Evolutionary conservation across 2,329 filamentous ascomycete genomes (phyloP).

Genomic region (Aureobasidium sp.): DNA sequence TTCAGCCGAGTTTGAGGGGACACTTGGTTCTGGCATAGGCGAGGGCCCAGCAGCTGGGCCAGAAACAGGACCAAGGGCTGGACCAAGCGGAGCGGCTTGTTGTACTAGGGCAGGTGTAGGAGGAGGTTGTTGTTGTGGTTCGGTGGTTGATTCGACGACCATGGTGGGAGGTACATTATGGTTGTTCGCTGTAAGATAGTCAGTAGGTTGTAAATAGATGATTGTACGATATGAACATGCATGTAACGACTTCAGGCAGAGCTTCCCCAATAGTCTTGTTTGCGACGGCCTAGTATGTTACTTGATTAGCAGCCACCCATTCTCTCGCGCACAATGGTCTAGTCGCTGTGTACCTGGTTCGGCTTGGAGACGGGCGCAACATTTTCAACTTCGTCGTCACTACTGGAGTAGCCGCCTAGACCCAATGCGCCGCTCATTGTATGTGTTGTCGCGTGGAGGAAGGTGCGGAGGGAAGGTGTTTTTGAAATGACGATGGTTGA

Average conservation of each 20-base stretch:
- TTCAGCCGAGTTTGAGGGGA: not conserved
- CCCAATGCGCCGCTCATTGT: constrained; percentile 31
- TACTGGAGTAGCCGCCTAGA: constrained; percentile 38
- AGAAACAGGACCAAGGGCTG: constrained; percentile 11
- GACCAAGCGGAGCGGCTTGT: not conserved
- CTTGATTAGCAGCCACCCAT: constrained; percentile 42
- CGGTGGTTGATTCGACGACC: not conserved
- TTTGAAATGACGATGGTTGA: not conserved
- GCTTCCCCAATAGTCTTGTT: constrained; percentile 14
- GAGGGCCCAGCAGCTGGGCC: constrained; percentile 1
- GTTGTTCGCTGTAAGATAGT: not conserved
- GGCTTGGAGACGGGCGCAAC: constrained; percentile 17
- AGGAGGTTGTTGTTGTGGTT: not conserved
- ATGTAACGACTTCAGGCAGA: constrained; percentile 5
- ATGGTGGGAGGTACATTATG: not conserved
- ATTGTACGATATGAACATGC: not conserved
- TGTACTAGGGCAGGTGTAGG: not conserved
- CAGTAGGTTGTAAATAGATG: not conserved
- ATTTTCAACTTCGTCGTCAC: constrained; percentile 37
- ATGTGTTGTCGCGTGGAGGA: not conserved
- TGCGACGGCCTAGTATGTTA: constrained; percentile 15
- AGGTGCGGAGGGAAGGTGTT: not conserved
- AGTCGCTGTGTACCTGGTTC: constrained; percentile 15
- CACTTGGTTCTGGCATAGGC: constrained; percentile 17
- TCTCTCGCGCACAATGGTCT: not conserved